Base-by-base conservation (phyloP, 345 rosid genomes). In the Sonneratia alba region DNA sequence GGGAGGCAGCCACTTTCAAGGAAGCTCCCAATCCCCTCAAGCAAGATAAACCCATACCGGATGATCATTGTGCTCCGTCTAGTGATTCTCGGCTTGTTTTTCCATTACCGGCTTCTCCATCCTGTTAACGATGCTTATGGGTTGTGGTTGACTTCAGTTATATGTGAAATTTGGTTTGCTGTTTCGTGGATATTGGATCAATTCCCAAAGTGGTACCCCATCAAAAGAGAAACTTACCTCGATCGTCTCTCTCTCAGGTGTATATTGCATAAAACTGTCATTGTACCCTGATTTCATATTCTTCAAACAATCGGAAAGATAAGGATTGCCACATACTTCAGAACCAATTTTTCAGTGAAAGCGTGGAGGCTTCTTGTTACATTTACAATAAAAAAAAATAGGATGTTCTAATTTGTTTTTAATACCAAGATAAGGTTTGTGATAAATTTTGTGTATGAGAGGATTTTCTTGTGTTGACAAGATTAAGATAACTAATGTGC, bases 101-200 rank as follows among this genome's bases (percentile, higher is more conserved):
- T 93, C 74, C 97, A 91, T 83, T 93, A 91, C 74, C 85, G 97
- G 77, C 81, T 93, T 73, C 91, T 84, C 70, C 97, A 93, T 73
- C 98, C 98, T 0, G 97, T 93, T 70, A 79, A 83, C 1, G 84
- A 93, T 79, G 98, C 98, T 10, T 91, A 76, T 67, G 86, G 82
- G 36, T 78, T 91, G 76, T 93, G 97, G 98, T 81, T 93, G 53
- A 84, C 85, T 32, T 93, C 98, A 0, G 91, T 89, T 64, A 86
- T 93, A 49, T 93, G 98, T 66, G 98, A 93, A 69, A 85, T 93
- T 79, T 93, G 98, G 98, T 93, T 93, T 81, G 97, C 93, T 3
- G 84, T 84, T 47, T 93, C 98, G n/a, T 93, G 98, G 98, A 92
- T 93, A 73, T 77, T 91, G 65, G 98, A 93, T 84, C 98, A 93